Percentiles rank a stretch among this genome's conserved stretches.
Conservation (phyloP, 192 early-diverging fungal genomes). For the Powellomyces hirtus region DNA sequence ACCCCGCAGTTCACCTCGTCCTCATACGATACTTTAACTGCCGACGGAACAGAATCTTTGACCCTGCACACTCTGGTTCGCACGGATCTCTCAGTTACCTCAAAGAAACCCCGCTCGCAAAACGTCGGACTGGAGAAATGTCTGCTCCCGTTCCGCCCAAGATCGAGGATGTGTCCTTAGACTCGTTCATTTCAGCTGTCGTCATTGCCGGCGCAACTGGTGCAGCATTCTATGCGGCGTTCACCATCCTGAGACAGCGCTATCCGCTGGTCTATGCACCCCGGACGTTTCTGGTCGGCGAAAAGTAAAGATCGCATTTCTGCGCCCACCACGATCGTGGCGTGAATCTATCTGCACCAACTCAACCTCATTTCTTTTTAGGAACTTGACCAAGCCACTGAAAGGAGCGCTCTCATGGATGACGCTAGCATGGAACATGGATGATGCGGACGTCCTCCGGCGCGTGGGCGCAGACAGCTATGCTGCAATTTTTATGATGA, state of each 20-base stretch:
- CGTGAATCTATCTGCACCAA: neutral
- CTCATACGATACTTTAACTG: too few species aligned
- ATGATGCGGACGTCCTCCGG: conserved; percentile 4
- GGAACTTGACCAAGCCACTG: neutral
- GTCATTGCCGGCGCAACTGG: neutral
- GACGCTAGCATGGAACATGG: neutral
- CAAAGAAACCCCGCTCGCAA: too few species aligned
- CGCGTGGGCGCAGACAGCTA: conserved; percentile 17
- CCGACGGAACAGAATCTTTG: too few species aligned
- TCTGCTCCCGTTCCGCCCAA: neutral
- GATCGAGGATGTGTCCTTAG: conserved; percentile 4
- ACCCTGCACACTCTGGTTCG: too few species aligned
- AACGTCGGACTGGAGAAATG: too few species aligned
- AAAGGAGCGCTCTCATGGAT: conserved; percentile 13
- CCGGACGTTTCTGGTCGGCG: conserved; percentile 18
- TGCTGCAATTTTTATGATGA: conserved; percentile 16
- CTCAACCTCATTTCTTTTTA: neutral
- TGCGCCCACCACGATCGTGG: neutral
- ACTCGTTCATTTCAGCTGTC: conserved; percentile 16
- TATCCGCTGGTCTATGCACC: conserved; percentile 26
- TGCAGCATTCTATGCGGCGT: conserved; percentile 8
- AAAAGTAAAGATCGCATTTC: conserved; percentile 4
- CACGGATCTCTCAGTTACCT: too few species aligned
- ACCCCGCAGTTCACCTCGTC: too few species aligned
- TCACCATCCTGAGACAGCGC: conserved; percentile 1